Evolutionary conservation across 352 stramenopile genomes (phyloP).

Genomic region (Sclerospora graminicola): DNA sequence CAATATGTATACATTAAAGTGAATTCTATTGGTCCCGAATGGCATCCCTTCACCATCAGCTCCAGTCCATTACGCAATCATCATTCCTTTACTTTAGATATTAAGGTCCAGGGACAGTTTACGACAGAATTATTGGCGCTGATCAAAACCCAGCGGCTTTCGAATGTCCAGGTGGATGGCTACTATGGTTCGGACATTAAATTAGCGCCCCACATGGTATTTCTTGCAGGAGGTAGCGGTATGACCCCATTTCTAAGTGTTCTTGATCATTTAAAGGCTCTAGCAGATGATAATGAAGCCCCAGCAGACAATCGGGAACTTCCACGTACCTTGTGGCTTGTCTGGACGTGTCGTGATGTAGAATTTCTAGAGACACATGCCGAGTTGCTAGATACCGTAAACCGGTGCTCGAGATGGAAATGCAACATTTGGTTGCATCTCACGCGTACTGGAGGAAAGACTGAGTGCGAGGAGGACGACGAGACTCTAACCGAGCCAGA

Average conservation of each 20-base stretch:
- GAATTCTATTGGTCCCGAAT: constrained; percentile 41
- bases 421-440: constrained; percentile 40
- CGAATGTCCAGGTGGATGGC: constrained; percentile 45
- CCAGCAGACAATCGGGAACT: constrained; percentile 14
- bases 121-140: constrained; percentile 37
- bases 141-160: constrained; percentile 30
- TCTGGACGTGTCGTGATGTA: constrained; percentile 45
- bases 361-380: constrained; percentile 31
- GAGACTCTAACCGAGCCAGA: constrained; percentile 25
- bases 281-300: constrained; percentile 16
- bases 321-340: constrained; percentile 34
- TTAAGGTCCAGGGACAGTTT: constrained; percentile 56
- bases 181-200: constrained; percentile 58
- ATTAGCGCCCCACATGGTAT: constrained; percentile 44
- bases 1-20: constrained; percentile 74
- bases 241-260: constrained; percentile 67
- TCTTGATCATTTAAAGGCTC: constrained; percentile 38
- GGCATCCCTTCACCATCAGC: constrained; percentile 67
- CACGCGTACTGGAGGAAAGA: constrained; percentile 15
- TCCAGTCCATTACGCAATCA: constrained; percentile 40
- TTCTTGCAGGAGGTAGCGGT: constrained; percentile 55
- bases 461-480: constrained; percentile 17
- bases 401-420: constrained; percentile 29
- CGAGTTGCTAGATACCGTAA: constrained; percentile 37
- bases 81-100: constrained; percentile 37